phyloP scores from a whole-genome alignment of 176 grass and related monocot species.

The Bonia amplexicaulis region DNA sequence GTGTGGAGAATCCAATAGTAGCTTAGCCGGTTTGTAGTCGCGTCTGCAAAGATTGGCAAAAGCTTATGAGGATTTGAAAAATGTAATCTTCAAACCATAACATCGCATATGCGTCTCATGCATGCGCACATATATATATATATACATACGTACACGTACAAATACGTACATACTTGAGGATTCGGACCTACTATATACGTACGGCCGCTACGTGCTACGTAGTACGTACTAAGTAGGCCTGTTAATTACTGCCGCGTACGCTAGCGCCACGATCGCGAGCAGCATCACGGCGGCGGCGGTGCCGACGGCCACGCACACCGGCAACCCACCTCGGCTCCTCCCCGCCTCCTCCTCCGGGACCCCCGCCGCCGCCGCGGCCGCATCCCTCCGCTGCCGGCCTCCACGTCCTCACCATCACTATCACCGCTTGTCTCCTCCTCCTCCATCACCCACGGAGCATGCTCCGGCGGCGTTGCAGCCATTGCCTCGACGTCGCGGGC shows the following conservation, averaged over 20 bases:
- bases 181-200: too few relatives aligned
- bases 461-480: neutral
- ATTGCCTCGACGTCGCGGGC: neutral
- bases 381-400: neutral
- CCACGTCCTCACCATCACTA: neutral
- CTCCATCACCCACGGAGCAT: neutral
- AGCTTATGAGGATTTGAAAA: too few relatives aligned
- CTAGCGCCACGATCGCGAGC: conserved; percentile 30
- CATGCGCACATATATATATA: neutral
- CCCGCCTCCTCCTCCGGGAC: neutral
- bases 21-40: too few relatives aligned
- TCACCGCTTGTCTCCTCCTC: neutral
- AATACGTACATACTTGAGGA: neutral
- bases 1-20: too few relatives aligned
- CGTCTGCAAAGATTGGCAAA: too few relatives aligned
- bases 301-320: neutral
- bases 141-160: too few relatives aligned
- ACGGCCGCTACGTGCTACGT: neutral
- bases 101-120: too few relatives aligned
- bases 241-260: neutral
- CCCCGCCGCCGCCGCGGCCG: neutral
- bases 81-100: too few relatives aligned
- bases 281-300: conserved; percentile 16
- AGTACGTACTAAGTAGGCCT: neutral
- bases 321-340: neutral